Percentiles rank a stretch among this genome's conserved stretches.
Evolutionary conservation across 2,329 filamentous ascomycete species (phyloP).

Genomic region (Nemania sp.): DNA sequence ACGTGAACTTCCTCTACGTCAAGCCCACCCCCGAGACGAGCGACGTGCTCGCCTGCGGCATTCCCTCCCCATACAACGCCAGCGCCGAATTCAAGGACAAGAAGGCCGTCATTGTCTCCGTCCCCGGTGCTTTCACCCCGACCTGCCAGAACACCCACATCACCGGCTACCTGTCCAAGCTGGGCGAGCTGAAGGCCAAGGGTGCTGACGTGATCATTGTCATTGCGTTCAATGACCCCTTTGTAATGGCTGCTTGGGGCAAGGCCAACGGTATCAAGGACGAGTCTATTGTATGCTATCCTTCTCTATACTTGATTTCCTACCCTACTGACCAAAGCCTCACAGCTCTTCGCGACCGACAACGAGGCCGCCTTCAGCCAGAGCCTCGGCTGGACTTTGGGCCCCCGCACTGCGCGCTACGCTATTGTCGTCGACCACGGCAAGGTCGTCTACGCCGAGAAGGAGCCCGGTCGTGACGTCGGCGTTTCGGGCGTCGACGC

Average conservation of each 20-base stretch:
- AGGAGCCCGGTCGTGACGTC: slow-evolving; percentile 58
- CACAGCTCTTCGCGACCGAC: slow-evolving; percentile 76
- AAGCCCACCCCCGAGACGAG: slow-evolving; percentile 71
- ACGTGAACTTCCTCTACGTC: slow-evolving; percentile 82
- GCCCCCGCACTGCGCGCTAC: slow-evolving; percentile 72
- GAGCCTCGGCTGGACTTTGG: slow-evolving; percentile 74
- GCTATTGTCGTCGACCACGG: slow-evolving; percentile 82
- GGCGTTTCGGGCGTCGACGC: slow-evolving; percentile 54
- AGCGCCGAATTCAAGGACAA: slow-evolving; percentile 67
- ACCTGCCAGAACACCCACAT: slow-evolving; percentile 83
- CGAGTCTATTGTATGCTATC: slow-evolving; percentile 58
- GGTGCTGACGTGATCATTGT: slow-evolving; percentile 82
- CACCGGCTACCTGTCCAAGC: slow-evolving; percentile 75
- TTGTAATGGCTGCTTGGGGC: slow-evolving; percentile 86
- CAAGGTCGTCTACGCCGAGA: slow-evolving; percentile 79
- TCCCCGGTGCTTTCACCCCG: slow-evolving; percentile 79
- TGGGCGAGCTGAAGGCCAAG: slow-evolving; percentile 72
- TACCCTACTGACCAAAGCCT: background rate
- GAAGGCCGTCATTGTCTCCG: slow-evolving; percentile 59
- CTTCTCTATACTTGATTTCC: background rate
- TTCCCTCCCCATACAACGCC: slow-evolving; percentile 77
- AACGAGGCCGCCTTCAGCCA: slow-evolving; percentile 70
- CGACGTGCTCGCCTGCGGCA: slow-evolving; percentile 74
- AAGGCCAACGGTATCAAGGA: slow-evolving; percentile 82
- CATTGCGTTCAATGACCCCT: slow-evolving; percentile 83